Base-by-base conservation (phyloP, 2,329 filamentous ascomycete genomes). In the Rhynchosporium agropyri region DNA sequence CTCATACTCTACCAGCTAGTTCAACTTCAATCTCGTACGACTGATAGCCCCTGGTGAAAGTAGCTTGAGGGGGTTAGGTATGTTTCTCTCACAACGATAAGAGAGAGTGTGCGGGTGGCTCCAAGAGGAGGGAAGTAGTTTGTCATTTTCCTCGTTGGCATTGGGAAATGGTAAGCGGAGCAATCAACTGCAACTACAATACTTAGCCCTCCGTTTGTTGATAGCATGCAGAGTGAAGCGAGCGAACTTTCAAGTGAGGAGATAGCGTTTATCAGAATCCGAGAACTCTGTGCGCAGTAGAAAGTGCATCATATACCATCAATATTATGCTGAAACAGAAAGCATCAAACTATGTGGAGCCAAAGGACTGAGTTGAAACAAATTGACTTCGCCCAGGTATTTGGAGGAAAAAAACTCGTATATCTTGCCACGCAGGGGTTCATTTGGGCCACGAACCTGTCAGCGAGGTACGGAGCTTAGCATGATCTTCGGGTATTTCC, bases 401-500 rank as follows among this genome's bases (percentile, higher is more conserved):
- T 43, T 69, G 51, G 7, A 77, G 76, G 33, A 81, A 70, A 69
- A 81, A 76, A 3, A 72, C 63, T 29, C 70, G 70, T n/a, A 81
- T 67, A n/a, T 70, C 72, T 3, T 77, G 76, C 79, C 78, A 82
- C 74, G 80, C 79, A 20, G 76, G 76, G 8, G 78, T 77, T 8
- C 74, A 12, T 71, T 71, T 9, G 80, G 74, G 31, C 79, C 77
- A 20, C 74, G 63, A 28, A 74, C 68, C 42, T 78, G 78, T 20
- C 79, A 75, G 15, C 76, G 75, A n/a, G 79, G 20, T 20, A 20
- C 20, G 20, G 20, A 20, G 75, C 29, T 74, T 69, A 58, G 73
- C 73, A 69, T 80, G 81, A 56, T 76, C 71, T 55, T 78, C 63
- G 74, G 78, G 73, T 82, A 77, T 60, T 20, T 20, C 75, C 64